phyloP scores from a whole-genome alignment of 805 yeast species.

The Hanseniaspora jakobsenii region DNA sequence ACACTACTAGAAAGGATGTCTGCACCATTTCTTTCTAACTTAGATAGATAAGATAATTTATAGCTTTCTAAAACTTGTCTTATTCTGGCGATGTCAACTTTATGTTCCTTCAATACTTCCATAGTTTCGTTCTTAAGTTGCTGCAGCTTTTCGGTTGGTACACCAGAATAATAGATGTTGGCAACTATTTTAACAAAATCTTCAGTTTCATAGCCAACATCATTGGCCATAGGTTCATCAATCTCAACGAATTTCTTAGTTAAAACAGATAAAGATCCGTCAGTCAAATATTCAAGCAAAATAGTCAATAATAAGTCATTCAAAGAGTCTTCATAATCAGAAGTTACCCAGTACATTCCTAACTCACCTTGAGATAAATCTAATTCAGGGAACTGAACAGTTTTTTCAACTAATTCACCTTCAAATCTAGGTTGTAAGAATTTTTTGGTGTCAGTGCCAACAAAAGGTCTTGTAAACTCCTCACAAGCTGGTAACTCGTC shows the following conservation, averaged over 20 bases:
- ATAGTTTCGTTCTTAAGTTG: conserved; percentile 43
- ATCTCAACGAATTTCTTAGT: conserved; percentile 64
- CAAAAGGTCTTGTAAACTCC: conserved; percentile 55
- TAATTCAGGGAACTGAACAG: conserved; percentile 72
- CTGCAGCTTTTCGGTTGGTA: conserved; percentile 53
- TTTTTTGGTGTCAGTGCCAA: conserved; percentile 36
- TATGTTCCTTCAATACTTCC: conserved; percentile 42
- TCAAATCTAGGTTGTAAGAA: conserved; percentile 15
- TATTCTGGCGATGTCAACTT: conserved; percentile 54
- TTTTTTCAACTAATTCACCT: conserved; percentile 26
- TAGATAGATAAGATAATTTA: conserved; percentile 47
- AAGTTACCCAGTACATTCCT: conserved; percentile 71
- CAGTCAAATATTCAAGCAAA: conserved; percentile 61
- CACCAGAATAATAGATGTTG: conserved; percentile 48
- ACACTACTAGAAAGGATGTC: conserved; percentile 50
- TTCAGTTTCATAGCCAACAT: conserved; percentile 57
- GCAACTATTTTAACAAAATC: conserved; percentile 56
- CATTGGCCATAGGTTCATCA: conserved; percentile 69
- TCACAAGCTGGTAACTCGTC: conserved; percentile 34
- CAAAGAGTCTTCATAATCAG: conserved; percentile 40
- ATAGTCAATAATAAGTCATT: conserved; percentile 59
- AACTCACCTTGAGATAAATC: conserved; percentile 78
- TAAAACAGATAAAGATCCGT: conserved; percentile 64
- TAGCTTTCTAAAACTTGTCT: conserved; percentile 56
- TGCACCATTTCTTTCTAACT: conserved; percentile 51